These are phyloP conservation scores for Ceriops zippeliana DNA, from an alignment of 345 rosid genomes.

Conservation along the genomic window DNA sequence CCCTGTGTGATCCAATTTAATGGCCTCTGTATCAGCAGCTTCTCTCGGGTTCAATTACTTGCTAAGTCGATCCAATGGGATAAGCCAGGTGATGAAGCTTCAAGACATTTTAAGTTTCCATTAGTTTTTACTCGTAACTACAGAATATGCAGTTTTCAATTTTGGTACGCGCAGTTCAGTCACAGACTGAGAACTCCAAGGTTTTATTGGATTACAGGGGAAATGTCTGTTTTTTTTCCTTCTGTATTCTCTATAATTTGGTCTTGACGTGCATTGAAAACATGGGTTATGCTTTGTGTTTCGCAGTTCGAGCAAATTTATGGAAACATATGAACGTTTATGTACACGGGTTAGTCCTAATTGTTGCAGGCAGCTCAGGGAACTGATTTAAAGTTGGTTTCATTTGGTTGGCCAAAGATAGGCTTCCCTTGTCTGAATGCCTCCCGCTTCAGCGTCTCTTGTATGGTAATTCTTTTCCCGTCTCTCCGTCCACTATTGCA, in stretches of 20 bases:
- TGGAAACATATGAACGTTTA: too few species aligned
- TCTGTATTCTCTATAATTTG: too few species aligned
- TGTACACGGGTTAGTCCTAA: background rate
- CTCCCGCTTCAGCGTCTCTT: constrained; percentile 17
- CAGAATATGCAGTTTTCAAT: too few species aligned
- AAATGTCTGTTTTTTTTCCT: too few species aligned
- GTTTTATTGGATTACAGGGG: too few species aligned
- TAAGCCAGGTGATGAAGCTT: constrained; percentile 4
- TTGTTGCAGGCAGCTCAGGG: constrained; percentile 20
- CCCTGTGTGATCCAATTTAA: background rate
- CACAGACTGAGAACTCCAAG: too few species aligned
- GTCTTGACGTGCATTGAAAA: too few species aligned
- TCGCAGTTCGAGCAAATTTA: too few species aligned
- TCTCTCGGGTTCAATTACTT: background rate
- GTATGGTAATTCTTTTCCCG: constrained; percentile 8
- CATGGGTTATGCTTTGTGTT: too few species aligned
- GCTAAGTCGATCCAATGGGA: background rate
- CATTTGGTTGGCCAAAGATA: constrained; percentile 26
- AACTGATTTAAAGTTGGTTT: constrained; percentile 23
- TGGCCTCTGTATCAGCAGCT: constrained; percentile 20
- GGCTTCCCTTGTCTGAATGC: constrained; percentile 26
- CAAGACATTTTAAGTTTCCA: background rate
- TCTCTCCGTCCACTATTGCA: background rate
- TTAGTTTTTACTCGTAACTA: background rate
- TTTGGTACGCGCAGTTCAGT: too few species aligned